phyloP scores from a whole-genome alignment of 208 protist genomes.

The Wallacemonas rigidus region DNA sequence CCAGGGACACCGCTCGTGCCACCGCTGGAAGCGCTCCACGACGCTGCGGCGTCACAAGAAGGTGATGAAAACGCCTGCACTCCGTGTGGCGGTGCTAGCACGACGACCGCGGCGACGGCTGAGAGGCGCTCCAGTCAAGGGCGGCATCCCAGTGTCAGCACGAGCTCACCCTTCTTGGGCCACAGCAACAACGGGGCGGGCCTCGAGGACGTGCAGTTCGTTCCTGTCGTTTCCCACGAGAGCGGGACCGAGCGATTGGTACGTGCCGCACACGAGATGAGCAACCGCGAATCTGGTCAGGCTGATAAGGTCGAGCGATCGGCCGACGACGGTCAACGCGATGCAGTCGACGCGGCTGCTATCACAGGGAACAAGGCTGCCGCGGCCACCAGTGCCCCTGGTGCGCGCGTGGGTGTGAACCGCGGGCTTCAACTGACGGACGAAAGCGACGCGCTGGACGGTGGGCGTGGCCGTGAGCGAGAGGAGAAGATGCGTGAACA shows the following conservation, averaged over 20 bases:
- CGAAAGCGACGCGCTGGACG: constrained; percentile 25
- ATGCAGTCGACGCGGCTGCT: not conserved
- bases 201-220: not conserved
- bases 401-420: not conserved
- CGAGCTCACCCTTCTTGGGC: not conserved
- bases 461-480: constrained; percentile 20
- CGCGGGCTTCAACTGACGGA: constrained; percentile 20
- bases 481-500: constrained; percentile 19
- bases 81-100: not conserved
- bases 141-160: not conserved
- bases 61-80: not conserved
- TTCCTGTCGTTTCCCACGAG: not conserved
- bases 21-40: not conserved
- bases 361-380: not conserved
- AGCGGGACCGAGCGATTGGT: not conserved
- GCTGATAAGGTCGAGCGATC: not conserved
- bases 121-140: not conserved
- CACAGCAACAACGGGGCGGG: not conserved
- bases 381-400: not conserved
- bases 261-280: not conserved
- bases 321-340: no score
- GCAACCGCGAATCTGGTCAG: not conserved
- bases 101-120: not conserved
- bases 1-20: no score
- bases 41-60: not conserved